A percentile compares a stretch with the other conserved stretches of the same genome.
These are phyloP conservation scores for Cytospora piceae DNA, from an alignment of 2,329 filamentous ascomycete species.

Conservation along the genomic window DNA sequence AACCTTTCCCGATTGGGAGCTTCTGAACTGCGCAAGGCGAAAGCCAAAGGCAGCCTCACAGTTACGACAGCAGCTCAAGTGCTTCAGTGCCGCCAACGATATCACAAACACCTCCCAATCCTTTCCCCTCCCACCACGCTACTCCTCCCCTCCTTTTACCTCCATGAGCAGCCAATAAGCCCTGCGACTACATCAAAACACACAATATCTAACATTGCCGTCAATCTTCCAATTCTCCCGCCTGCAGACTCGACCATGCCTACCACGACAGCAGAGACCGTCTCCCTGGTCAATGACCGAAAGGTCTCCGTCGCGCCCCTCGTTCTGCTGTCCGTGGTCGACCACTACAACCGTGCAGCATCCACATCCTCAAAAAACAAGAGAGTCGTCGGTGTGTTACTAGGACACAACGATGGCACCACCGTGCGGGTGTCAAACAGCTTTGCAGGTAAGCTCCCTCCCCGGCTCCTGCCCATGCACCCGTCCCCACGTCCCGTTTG, in stretches of 20 bases:
- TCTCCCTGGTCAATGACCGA: constrained; percentile 83
- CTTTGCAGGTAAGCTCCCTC: constrained; percentile 75
- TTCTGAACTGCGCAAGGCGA: neutral
- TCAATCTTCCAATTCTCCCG: constrained; percentile 24
- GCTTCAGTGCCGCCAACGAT: constrained; percentile 2
- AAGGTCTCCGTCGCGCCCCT: constrained; percentile 97
- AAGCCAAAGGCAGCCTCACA: constrained; percentile 20
- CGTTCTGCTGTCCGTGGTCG: constrained; percentile 95
- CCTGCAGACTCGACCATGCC: constrained; percentile 67
- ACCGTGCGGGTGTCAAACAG: constrained; percentile 98
- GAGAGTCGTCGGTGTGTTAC: constrained; percentile 89
- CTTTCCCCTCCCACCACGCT: neutral
- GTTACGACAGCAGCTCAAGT: constrained; percentile 17
- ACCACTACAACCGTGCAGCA: constrained; percentile 93
- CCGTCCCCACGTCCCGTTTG: constrained; percentile 6
- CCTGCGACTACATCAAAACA: constrained; percentile 27
- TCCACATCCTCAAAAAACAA: constrained; percentile 82
- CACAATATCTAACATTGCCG: constrained; percentile 16
- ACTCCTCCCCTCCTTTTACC: neutral
- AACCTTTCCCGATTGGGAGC: constrained; percentile 1
- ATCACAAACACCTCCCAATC: neutral
- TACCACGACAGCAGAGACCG: constrained; percentile 93
- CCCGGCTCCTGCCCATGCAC: constrained; percentile 12
- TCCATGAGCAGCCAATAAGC: neutral
- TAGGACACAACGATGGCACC: constrained; percentile 95